Evolutionary conservation across 2,329 filamentous ascomycete species (phyloP), one percentile per base, ranked within the genome.

Genomic region (Venturia asperata): DNA sequence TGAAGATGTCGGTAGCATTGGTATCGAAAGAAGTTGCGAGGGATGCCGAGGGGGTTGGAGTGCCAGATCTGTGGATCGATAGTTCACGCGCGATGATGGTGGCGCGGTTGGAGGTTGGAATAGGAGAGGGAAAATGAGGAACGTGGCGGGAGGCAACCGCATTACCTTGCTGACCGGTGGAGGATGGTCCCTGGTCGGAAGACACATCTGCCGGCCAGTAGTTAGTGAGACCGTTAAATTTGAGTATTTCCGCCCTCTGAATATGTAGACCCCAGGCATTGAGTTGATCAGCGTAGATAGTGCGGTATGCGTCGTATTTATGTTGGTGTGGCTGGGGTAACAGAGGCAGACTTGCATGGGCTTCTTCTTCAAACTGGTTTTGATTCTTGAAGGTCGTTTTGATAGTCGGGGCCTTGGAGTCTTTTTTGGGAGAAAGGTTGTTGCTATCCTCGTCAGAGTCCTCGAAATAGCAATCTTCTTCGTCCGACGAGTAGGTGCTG

Each of bases 231-330:
- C 78, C 77, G 62, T 82, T 80, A 66, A 83, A 82, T 68, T 85
- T 86, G 34, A 86, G 76, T 1, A 87, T 76, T 71, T 87, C 85
- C 17, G 81, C 80, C 62, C 81, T 78, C 68, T 82, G 77, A 27
- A 83, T 77, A 15, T 79, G 75, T 13, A 87, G 69, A 15, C 79
- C 80, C 85, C 85, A 87, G 10, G 81, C 79, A n/a, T 80, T 80
- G 5, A 87, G 77, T 65, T 85, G 76, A 61, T 85, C 76, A 3
- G 85, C 83, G 72, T 87, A 87, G 56, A 80, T 77, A 62, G 77
- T 74, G 52, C 83, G 80, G 75, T 86, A 88, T 1, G 79, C 76
- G 7, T 74, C 74, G 68, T 82, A 83, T 55, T 82, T 75, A 68
- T 72, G 74, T 24, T 79, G 77, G 56, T 82, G 78, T 11, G 75